Base-by-base conservation (phyloP, 441 rosid species). In the Cnidoscolus chayamansa region DNA sequence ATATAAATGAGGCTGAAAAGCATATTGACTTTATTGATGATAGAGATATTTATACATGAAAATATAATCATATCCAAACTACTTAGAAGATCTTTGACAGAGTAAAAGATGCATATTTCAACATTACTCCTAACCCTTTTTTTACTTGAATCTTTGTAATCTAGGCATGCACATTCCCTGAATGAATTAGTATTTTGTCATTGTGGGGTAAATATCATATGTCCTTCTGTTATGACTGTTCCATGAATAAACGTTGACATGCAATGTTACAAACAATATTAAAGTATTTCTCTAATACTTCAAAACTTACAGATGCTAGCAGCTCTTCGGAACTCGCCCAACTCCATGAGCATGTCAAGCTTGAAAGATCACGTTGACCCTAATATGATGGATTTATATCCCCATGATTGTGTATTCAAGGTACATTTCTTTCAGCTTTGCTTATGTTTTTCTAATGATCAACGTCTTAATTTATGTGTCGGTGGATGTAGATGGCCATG, bases 371-470 rank as follows among this genome's bases (percentile, higher is more conserved):
- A 86, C 77, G 75, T 91, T 0, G 98, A 95, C 77, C 87, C 88
- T 40, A 95, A 82, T 72, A 79, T 95, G 91, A 87, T 89, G 96
- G 89, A 88, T 80, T 79, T 92, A 31, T 95, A 88, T 80, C 99
- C 99, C 19, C 91, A 87, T 16, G 99, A 95, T 73, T 95, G 99
- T 82, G 77, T 95, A 65, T 90, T 82, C 80, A 94, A 94, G 97
- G 98, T 90, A 83, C 82, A 54, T 58, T 43, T 64, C 43, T 49
- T n/a, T 31, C 43, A 53, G 60, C 56, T 64, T 68, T 32, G 4
- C 37, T 40, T 16, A 19, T 32, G 20, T 31, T 13, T n/a, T 59
- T 25, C 25, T 25, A 25, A 25, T 25, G 25, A 40, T 56, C 35
- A 32, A 64, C 65, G 66, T 32, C 43, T 73, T 55, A 55, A 57